Base-by-base conservation (phyloP, 495 filamentous ascomycete species). In the Aspergillus olivimuriae region DNA sequence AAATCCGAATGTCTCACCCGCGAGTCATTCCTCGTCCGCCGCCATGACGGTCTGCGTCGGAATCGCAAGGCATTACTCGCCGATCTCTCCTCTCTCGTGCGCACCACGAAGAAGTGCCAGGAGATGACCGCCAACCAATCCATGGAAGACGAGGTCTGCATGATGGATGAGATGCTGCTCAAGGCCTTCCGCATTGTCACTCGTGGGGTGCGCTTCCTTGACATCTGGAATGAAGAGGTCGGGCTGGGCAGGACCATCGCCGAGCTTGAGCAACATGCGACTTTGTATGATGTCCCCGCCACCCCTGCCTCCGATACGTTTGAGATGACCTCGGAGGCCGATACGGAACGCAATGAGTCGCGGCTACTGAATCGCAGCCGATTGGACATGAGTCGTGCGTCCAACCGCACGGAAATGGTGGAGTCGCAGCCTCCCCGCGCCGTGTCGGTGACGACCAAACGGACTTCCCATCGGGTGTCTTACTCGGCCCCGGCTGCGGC, bases 161-260 rank as follows among this genome's bases (percentile, higher is more conserved):
- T 90, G 22, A 72, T 94, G 39, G 91, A 96, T 59, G 88, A 94
- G 59, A 86, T 97, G 79, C 81, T 96, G 9, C 65, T 94, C 38
- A 90, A 89, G 58, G 89, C 89, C 0, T 97, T 94, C 69, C 91
- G 86, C 53, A 87, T 96, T 44, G 86, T 94, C n/a, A 89, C 81
- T 43, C 84, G 89, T 44, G 87, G 86, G 26, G 89, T 96, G 39
- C 76, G 81, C 46, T 96, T 99, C 58, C 72, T 96, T n/a, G 94
- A 99, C 55, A 73, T 89, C 4, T 84, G 89, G 74, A 81, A 87
- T 18, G 81, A 91, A 43, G 84, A 88, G 43, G 77, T 82, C 22
- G 71, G 77, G 34, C 60, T 83, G 32, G 78, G 78, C 63, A 70
- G 75, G 44, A 81, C 81, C 19, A 75, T 83, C 34, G 71, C 75